A percentile compares a stretch with the other conserved stretches of the same genome.
These are phyloP conservation scores for Metarhizium album DNA, from an alignment of 2,329 filamentous ascomycete genomes.

Conservation along the genomic window DNA sequence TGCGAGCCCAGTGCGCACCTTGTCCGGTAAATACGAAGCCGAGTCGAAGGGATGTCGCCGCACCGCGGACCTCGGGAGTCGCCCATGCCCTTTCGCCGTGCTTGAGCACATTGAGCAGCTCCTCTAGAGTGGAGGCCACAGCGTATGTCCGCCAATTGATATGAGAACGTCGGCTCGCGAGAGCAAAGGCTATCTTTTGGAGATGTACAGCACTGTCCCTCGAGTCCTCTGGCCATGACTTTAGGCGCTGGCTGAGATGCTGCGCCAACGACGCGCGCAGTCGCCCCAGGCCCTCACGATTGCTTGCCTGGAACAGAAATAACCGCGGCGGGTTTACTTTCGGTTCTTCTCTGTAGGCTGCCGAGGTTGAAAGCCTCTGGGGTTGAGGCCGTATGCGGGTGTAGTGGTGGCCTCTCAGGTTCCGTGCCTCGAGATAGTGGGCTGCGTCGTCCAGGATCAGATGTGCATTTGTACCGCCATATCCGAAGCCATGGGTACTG, in stretches of 20 bases:
- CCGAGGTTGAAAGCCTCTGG: background rate
- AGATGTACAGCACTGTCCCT: conserved; percentile 19
- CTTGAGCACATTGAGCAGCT: conserved; percentile 34
- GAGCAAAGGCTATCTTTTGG: conserved; percentile 35
- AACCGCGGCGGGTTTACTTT: conserved; percentile 26
- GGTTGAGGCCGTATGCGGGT: background rate
- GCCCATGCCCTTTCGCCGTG: conserved; percentile 5
- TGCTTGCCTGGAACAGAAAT: conserved; percentile 24
- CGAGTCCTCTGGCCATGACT: background rate
- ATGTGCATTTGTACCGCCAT: conserved; percentile 27
- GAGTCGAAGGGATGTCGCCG: conserved; percentile 11
- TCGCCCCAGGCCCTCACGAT: conserved; percentile 23
- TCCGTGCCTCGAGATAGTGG: background rate
- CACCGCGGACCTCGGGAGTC: conserved; percentile 7
- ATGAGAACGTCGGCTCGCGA: conserved; percentile 33
- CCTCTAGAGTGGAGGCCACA: conserved; percentile 30
- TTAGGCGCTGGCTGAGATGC: background rate
- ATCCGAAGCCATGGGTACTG: conserved; percentile 26
- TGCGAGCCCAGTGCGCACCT: conserved; percentile 26
- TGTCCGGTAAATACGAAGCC: conserved; percentile 30
- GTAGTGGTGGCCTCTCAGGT: background rate
- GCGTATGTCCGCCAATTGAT: conserved; percentile 34
- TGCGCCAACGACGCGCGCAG: background rate
- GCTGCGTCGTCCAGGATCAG: conserved; percentile 15
- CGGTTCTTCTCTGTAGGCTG: background rate